Conservation (phyloP, 108 stramenopile species). For the Pseudonitzschia pungens region DNA sequence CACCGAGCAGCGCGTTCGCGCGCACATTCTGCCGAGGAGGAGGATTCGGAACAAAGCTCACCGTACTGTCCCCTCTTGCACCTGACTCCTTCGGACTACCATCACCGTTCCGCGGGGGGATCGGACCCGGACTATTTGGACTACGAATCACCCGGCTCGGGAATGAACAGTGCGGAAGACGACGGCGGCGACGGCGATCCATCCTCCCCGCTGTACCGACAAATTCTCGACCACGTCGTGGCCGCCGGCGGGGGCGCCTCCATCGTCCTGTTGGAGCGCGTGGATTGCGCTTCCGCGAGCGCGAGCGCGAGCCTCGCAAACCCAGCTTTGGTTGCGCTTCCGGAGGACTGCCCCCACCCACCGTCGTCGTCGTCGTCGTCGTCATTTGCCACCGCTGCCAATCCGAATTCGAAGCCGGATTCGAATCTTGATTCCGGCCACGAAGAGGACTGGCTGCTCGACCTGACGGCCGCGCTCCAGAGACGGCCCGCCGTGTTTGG, state of each 20-base stretch:
- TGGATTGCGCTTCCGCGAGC: not conserved
- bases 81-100: not conserved
- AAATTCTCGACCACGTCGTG: conserved; percentile 2
- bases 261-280: conserved; percentile 2
- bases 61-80: not conserved
- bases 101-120: not conserved
- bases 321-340: not conserved
- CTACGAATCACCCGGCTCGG: too few relatives aligned
- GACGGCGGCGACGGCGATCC: not conserved
- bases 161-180: not conserved
- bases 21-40: not conserved
- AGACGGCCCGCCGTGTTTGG: not conserved
- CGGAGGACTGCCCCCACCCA: not conserved
- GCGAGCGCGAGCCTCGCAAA: too few relatives aligned
- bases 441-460: not conserved
- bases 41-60: not conserved
- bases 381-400: too few relatives aligned
- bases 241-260: conserved; percentile 1
- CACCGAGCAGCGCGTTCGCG: not conserved
- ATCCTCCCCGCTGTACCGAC: not conserved
- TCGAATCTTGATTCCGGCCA: too few relatives aligned
- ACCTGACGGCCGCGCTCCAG: not conserved
- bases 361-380: too few relatives aligned
- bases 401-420: too few relatives aligned
- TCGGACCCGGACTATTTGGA: not conserved